Evolutionary conservation across 495 filamentous ascomycete genomes (phyloP).

Genomic region (Annulohypoxylon stygium): DNA sequence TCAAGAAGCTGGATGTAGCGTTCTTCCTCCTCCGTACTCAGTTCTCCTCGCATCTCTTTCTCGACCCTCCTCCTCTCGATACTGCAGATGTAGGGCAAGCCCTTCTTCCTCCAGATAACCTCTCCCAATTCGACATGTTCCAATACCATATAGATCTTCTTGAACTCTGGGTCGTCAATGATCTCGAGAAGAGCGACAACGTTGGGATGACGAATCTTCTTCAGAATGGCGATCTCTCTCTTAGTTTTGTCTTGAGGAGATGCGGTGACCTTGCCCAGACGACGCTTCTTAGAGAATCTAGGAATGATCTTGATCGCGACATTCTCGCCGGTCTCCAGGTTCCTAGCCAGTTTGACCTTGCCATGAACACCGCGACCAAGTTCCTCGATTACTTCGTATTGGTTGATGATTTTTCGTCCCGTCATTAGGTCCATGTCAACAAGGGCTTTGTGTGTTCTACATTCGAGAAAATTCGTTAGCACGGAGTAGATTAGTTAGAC

Average conservation of each 20-base stretch:
- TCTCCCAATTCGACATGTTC: conserved; percentile 95
- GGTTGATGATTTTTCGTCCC: conserved; percentile 94
- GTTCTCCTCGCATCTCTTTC: conserved; percentile 73
- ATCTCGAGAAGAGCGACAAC: conserved; percentile 95
- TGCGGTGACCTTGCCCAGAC: conserved; percentile 78
- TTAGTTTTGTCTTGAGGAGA: conserved; percentile 92
- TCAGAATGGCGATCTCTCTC: conserved; percentile 96
- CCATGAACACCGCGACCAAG: conserved; percentile 95
- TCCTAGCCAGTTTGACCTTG: conserved; percentile 93
- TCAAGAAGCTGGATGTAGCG: conserved; percentile 69
- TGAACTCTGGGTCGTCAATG: conserved; percentile 93
- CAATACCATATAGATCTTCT: conserved; percentile 98
- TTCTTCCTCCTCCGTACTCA: conserved; percentile 73
- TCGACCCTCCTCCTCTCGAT: conserved; percentile 85
- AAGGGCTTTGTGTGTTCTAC: conserved; percentile 85
- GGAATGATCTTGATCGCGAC: conserved; percentile 99
- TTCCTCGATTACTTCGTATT: conserved; percentile 96
- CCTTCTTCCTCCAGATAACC: conserved; percentile 91
- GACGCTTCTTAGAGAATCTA: conserved; percentile 90
- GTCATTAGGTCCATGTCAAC: conserved; percentile 88
- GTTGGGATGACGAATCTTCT: conserved; percentile 96
- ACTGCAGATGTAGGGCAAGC: conserved; percentile 79
- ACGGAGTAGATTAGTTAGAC: not conserved
- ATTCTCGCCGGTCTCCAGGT: conserved; percentile 79
- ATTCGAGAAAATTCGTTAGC: conserved; percentile 22